Conservation (phyloP, 2,329 filamentous ascomycete genomes). For the Biscogniauxia mediterranea region DNA sequence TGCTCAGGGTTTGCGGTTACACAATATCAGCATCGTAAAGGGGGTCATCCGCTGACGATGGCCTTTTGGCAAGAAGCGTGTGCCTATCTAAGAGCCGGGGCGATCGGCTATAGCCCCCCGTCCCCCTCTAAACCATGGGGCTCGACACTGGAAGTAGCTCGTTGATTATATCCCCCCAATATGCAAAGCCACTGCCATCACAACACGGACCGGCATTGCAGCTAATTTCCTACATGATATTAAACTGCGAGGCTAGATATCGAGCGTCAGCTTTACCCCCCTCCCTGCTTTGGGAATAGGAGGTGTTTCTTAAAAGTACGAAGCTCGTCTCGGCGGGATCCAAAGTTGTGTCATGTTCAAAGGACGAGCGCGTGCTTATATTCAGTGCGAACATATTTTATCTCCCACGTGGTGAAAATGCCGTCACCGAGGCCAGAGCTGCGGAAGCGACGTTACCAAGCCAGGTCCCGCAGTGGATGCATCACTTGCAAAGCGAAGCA, state of each 20-base stretch:
- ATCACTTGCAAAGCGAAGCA: conserved; percentile 27
- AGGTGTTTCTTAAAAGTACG: background rate
- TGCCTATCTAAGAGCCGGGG: too few species aligned
- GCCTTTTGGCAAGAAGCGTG: too few species aligned
- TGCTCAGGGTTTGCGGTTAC: background rate
- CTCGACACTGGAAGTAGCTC: too few species aligned
- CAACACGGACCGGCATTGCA: background rate
- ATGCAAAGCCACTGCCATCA: background rate
- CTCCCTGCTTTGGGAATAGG: too few species aligned
- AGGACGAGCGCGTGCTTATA: background rate
- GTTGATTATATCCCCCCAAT: background rate
- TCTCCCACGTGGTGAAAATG: conserved; percentile 11
- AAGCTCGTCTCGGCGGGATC: background rate
- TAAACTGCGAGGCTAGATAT: too few species aligned
- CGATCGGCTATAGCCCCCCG: too few species aligned
- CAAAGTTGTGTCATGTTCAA: too few species aligned
- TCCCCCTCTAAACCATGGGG: too few species aligned
- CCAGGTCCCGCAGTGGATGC: conserved; percentile 27
- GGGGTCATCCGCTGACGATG: background rate
- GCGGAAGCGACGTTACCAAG: conserved; percentile 25
- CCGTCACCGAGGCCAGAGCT: conserved; percentile 23
- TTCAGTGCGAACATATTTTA: background rate
- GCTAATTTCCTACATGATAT: background rate
- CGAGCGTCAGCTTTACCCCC: too few species aligned
- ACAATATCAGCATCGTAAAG: background rate